Evolutionary conservation across 2,329 filamentous ascomycete species (phyloP).

Genomic region (Cladosporium sp.): DNA sequence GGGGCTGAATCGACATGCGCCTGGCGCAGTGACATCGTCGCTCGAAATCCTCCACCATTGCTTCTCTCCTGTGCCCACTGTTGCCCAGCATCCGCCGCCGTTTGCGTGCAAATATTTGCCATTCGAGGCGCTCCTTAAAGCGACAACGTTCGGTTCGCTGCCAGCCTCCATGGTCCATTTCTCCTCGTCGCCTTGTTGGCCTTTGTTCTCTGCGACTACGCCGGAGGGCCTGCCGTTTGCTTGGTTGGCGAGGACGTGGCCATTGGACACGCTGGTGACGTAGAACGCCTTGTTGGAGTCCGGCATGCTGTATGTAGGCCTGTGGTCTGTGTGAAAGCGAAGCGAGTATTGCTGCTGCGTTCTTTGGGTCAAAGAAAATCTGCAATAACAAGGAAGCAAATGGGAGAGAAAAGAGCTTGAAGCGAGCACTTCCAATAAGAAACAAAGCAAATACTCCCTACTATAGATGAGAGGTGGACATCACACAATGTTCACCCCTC

Average conservation of each 20-base stretch:
- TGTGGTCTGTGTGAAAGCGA: too few relatives aligned
- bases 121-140: slow-evolving; percentile 1
- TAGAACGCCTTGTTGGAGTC: slow-evolving; percentile 4
- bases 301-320: too few relatives aligned
- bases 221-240: background rate
- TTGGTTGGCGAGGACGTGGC: slow-evolving; percentile 5
- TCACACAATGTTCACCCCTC: too few relatives aligned
- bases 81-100: background rate
- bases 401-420: too few relatives aligned
- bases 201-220: slow-evolving; percentile 9
- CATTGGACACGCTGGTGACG: slow-evolving; percentile 5
- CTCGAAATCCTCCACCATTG: slow-evolving; percentile 10
- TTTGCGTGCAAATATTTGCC: slow-evolving; percentile 9
- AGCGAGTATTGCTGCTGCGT: too few relatives aligned
- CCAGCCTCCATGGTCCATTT: slow-evolving; percentile 9
- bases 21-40: slow-evolving; percentile 2
- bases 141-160: slow-evolving; percentile 1
- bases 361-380: too few relatives aligned
- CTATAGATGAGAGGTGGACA: too few relatives aligned
- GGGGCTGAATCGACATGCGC: slow-evolving; percentile 1
- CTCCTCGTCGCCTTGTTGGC: slow-evolving; percentile 8
- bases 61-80: slow-evolving; percentile 7
- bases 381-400: too few relatives aligned
- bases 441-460: too few relatives aligned
- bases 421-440: too few relatives aligned